Evolutionary conservation across 805 yeast species (phyloP), one percentile per base, ranked within the genome.

Genomic region (Kuraishia hungarica): DNA sequence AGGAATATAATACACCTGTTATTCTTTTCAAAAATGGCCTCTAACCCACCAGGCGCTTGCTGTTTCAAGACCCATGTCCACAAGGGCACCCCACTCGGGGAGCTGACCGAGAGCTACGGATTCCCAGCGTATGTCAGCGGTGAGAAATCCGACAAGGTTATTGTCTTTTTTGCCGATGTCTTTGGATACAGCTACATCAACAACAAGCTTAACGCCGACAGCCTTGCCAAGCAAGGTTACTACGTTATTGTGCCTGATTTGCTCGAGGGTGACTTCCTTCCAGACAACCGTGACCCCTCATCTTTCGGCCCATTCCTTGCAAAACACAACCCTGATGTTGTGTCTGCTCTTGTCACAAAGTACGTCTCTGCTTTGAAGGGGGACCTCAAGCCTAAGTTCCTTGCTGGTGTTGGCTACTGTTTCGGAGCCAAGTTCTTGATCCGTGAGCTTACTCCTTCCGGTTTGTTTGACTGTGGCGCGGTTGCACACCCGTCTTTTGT

Each of bases 401-500:
- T 56, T 21, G 50, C 46, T 49, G 80, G 81, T 21, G 71, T 86
- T 56, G 97, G 97, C 23, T 83, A 89, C 73, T 90, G 97, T 72
- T 90, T 75, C 60, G 97, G 97, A 66, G 96, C 89, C 48, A 87
- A 84, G 68, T 83, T 74, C 61, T 82, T 80, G 39, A 62, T 87
- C 56, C 82, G 78, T 57, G 79, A 83, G 56, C 67, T 81, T 29
- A 67, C 75, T 6, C 63, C 63, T 26, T 75, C 68, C 48, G 67
- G 69, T 10, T 50, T 60, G 6, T 54, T 68, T 39, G 79, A 80
- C 58, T 87, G 77, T 19, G 89, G 80, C 62, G 96, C 93, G 17
- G 69, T 81, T 59, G 94, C 94, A 8, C 97, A 92, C 70, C 97
- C 97, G 5, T 86, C 96, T 2, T 78, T 86, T 58, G 84, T 88